Percentiles rank a stretch among this genome's conserved stretches.
These are phyloP conservation scores for Blastobotrys aristatus DNA, from an alignment of 1,139 yeast species.

Conservation along the genomic window DNA sequence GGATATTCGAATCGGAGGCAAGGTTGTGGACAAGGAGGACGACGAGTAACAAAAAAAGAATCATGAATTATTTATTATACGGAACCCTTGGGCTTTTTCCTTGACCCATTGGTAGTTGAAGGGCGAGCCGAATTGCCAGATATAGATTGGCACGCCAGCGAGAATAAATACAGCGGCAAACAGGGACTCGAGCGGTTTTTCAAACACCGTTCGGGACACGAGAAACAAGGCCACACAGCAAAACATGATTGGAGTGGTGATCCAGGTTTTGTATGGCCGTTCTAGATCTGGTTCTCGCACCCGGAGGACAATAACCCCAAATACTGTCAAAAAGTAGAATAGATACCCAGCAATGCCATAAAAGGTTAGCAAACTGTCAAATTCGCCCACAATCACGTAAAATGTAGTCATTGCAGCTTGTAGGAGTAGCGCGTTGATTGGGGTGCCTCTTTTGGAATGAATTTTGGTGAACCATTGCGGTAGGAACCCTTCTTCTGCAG, in stretches of 20 bases:
- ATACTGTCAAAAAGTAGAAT: constrained; percentile 38
- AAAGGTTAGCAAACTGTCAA: constrained; percentile 35
- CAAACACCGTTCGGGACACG: constrained; percentile 34
- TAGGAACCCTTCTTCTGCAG: constrained; percentile 37
- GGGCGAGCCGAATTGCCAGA: constrained; percentile 20
- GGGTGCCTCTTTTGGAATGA: constrained; percentile 31
- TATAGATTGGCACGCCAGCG: constrained; percentile 35
- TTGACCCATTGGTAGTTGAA: not conserved
- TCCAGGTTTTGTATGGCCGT: constrained; percentile 38
- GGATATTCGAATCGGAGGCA: constrained; percentile 21
- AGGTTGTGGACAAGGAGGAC: constrained; percentile 12
- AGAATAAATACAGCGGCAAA: constrained; percentile 31
- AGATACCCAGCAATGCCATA: constrained; percentile 41
- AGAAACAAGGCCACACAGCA: constrained; percentile 38
- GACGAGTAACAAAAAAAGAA: constrained; percentile 5
- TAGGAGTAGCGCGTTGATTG: constrained; percentile 35
- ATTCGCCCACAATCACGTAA: constrained; percentile 37
- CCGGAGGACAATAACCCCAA: constrained; percentile 38
- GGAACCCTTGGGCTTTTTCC: no score
- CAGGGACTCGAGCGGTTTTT: constrained; percentile 34
- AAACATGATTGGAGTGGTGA: constrained; percentile 37
- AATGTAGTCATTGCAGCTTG: constrained; percentile 32
- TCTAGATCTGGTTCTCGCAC: constrained; percentile 34
- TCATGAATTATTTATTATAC: no score
- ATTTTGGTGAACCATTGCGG: constrained; percentile 33